Base-by-base conservation (phyloP, 2,329 filamentous ascomycete genomes). In the Simplicillium sp. region DNA sequence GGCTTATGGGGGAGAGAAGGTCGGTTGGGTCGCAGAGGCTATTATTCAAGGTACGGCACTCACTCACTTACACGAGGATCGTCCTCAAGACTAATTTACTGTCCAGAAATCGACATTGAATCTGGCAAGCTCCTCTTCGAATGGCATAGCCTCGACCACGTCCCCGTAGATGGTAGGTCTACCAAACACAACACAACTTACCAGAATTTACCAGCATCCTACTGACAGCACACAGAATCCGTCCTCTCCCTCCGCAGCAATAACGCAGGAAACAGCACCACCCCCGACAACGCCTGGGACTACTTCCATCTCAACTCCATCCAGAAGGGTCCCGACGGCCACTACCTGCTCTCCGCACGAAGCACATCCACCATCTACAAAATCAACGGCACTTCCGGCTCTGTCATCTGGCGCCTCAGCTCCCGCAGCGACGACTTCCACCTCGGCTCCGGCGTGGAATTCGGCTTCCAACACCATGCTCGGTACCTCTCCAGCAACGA, bases 21-120 rank as follows among this genome's bases (percentile, higher is more conserved):
- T 69, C 44, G 69, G 75, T 43, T 76, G 72, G 73, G 73, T 76
- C 49, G 70, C 73, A 3, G 65, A 75, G 53, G 66, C 66, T 3
- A 68, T 68, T 18, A 64, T 76, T 41, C 72, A 76, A 56, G 70
- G 70, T 72, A 48, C 6, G 53, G 59, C 14, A 56, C 60, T n/a
- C n/a, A n/a, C n/a, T n/a, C n/a, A n/a, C n/a, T n/a, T n/a, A n/a
- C n/a, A n/a, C n/a, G n/a, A n/a, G n/a, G n/a, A n/a, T n/a, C n/a
- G n/a, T n/a, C n/a, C n/a, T n/a, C n/a, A n/a, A n/a, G n/a, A n/a
- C n/a, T n/a, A n/a, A n/a, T n/a, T n/a, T n/a, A n/a, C n/a, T n/a
- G n/a, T 9, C 9, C n/a, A 54, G 70, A 75, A 50, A 59, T 75
- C 34, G 66, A 75, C 41, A 64, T 74, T 29, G 63, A 64, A 7